These are phyloP conservation scores for Paramecium tetraurelia DNA, from an alignment of 73 alveolate species.

Conservation along the genomic window DNA sequence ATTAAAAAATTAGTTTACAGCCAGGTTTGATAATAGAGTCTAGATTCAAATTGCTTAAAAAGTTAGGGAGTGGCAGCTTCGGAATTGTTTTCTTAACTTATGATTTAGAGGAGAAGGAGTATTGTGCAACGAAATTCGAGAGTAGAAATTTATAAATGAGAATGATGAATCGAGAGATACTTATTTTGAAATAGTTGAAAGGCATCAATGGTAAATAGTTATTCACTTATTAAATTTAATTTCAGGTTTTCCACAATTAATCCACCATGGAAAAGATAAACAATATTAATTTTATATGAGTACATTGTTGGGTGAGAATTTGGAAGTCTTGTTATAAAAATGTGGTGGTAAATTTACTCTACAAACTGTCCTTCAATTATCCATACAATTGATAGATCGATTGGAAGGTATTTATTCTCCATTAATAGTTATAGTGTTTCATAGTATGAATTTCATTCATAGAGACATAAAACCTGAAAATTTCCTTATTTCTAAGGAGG, in stretches of 20 bases:
- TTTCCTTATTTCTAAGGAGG: constrained; percentile 74
- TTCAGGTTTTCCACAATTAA: constrained; percentile 63
- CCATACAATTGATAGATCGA: constrained; percentile 46
- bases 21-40: background rate
- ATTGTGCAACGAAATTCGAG: constrained; percentile 33
- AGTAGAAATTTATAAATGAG: background rate
- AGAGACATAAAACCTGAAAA: constrained; percentile 89
- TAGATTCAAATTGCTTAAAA: background rate
- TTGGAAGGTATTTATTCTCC: background rate
- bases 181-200: background rate
- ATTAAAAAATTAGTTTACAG: background rate
- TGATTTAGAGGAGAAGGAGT: background rate
- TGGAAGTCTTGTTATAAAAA: constrained; percentile 80
- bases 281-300: constrained; percentile 74
- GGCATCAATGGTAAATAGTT: constrained; percentile 29
- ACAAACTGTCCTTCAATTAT: constrained; percentile 47
- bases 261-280: constrained; percentile 69
- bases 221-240: background rate
- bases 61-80: background rate
- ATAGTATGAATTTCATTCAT: constrained; percentile 75
- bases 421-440: constrained; percentile 41
- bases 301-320: constrained; percentile 88
- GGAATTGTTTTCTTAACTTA: background rate
- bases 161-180: constrained; percentile 45
- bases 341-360: constrained; percentile 66